Percentiles rank a stretch among this genome's conserved stretches.
Evolutionary conservation across 306 rosid species (phyloP).

Genomic region (Pachyrhizus erosus): DNA sequence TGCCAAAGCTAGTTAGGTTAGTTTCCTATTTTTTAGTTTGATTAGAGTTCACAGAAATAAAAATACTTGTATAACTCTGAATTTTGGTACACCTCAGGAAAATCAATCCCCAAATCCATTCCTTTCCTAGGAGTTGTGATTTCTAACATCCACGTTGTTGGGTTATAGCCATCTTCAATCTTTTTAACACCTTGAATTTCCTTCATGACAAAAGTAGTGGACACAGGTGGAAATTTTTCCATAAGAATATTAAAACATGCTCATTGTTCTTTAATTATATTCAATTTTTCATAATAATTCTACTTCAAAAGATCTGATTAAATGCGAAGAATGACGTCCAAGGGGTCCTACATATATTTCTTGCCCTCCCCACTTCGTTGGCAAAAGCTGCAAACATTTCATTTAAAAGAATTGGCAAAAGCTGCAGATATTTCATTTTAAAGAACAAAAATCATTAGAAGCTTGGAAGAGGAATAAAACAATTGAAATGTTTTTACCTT

Average conservation of each 20-base stretch:
- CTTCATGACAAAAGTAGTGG: slow-evolving; percentile 32
- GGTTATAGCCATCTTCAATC: slow-evolving; percentile 49
- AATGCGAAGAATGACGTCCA: slow-evolving; percentile 45
- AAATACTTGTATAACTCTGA: slow-evolving; percentile 51
- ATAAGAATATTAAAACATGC: too few species aligned
- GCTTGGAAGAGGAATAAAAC: too few species aligned
- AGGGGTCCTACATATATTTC: slow-evolving; percentile 51
- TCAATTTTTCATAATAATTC: background rate
- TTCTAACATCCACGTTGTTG: slow-evolving; percentile 61
- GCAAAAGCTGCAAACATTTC: slow-evolving; percentile 49
- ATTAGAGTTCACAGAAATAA: background rate
- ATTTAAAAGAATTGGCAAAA: slow-evolving; percentile 22
- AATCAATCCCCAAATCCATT: slow-evolving; percentile 47
- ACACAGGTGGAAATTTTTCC: too few species aligned
- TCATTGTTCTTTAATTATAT: too few species aligned
- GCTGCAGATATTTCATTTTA: slow-evolving; percentile 39
- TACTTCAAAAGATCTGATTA: slow-evolving; percentile 52
- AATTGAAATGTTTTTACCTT: too few species aligned
- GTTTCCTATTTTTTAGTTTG: background rate
- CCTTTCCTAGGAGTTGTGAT: slow-evolving; percentile 42
- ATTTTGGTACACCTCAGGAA: slow-evolving; percentile 44
- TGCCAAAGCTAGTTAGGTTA: background rate
- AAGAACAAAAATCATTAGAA: slow-evolving; percentile 1
- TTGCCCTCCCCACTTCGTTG: slow-evolving; percentile 53
- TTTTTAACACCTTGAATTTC: slow-evolving; percentile 41